These are phyloP conservation scores for Talaromyces sp. DNA, from an alignment of 2,329 filamentous ascomycete genomes.

Conservation along the genomic window DNA sequence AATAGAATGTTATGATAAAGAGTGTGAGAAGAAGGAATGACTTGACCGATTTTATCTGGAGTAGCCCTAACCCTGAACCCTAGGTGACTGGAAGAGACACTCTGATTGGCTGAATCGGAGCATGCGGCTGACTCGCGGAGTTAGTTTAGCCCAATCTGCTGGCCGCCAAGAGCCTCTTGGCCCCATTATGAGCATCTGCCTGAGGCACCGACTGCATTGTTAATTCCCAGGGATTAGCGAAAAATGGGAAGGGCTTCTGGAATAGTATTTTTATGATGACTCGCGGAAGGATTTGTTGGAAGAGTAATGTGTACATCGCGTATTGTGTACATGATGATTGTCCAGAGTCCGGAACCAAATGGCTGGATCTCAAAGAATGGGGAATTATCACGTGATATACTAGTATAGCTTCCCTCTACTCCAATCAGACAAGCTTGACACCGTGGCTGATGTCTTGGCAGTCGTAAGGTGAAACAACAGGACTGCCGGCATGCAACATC, in stretches of 20 bases:
- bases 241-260: too few relatives aligned
- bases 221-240: neutral
- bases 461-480: neutral
- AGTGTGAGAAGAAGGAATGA: too few relatives aligned
- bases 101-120: neutral
- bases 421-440: neutral
- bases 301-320: neutral
- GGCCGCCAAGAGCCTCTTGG: neutral
- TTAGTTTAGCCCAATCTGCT: neutral
- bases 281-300: neutral
- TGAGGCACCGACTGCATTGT: neutral
- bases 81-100: neutral
- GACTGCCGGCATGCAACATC: neutral
- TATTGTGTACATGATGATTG: neutral
- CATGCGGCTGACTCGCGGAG: neutral
- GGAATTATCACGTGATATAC: neutral
- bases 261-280: too few relatives aligned
- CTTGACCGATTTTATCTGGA: too few relatives aligned
- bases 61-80: neutral
- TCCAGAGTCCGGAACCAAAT: neutral
- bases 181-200: neutral
- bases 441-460: conserved; percentile 2
- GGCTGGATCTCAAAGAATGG: neutral
- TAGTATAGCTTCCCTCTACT: neutral
- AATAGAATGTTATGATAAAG: neutral